Conservation (phyloP, 495 filamentous ascomycete species). For the Penicillium malachiteum region DNA sequence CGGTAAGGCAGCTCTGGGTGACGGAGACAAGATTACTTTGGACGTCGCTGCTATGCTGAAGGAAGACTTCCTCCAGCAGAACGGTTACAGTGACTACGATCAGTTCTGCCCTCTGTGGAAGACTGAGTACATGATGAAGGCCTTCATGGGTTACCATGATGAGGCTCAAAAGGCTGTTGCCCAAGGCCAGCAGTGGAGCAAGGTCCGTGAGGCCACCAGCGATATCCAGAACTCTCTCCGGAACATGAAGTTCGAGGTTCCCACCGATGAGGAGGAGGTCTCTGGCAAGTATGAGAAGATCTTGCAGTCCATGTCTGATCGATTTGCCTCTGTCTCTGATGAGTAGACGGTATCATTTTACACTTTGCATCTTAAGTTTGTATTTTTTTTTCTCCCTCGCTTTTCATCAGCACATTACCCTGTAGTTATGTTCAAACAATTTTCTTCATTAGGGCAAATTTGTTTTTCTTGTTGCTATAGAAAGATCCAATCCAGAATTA, state of each 20-base stretch:
- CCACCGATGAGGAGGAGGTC: constrained; percentile 70
- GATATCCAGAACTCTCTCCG: constrained; percentile 82
- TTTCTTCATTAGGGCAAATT: constrained; percentile 7
- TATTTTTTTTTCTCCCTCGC: constrained; percentile 17
- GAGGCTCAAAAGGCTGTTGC: constrained; percentile 94
- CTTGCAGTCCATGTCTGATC: constrained; percentile 86
- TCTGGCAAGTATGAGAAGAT: constrained; percentile 91
- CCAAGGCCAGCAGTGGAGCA: constrained; percentile 85
- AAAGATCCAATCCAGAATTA: neutral
- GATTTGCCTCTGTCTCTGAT: constrained; percentile 90
- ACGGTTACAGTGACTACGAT: constrained; percentile 98
- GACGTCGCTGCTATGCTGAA: constrained; percentile 91
- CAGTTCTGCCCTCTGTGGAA: constrained; percentile 99
- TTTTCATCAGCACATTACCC: constrained; percentile 39
- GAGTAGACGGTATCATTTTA: constrained; percentile 59
- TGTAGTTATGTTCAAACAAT: constrained; percentile 37
- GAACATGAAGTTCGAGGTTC: constrained; percentile 95
- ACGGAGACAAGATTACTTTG: constrained; percentile 97
- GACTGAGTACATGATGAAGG: constrained; percentile 99
- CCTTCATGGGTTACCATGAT: constrained; percentile 96
- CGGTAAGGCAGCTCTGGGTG: constrained; percentile 92
- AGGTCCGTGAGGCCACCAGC: constrained; percentile 84
- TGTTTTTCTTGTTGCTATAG: neutral
- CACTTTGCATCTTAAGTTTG: constrained; percentile 9
- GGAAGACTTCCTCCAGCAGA: constrained; percentile 99